Base-by-base conservation (phyloP, 805 yeast species). In the Pichia paraexigua region DNA sequence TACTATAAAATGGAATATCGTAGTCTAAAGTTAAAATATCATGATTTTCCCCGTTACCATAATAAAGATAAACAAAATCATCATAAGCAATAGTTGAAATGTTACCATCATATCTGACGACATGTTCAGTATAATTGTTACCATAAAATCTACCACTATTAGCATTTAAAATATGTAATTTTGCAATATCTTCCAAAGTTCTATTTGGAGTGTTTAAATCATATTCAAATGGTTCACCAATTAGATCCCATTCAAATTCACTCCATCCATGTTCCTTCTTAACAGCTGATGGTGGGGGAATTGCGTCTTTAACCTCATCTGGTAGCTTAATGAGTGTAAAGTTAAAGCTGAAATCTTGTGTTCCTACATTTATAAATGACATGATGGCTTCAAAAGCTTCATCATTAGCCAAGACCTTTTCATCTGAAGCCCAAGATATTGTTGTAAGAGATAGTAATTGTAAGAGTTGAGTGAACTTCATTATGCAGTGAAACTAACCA, bases 111-210 rank as follows among this genome's bases (percentile, higher is more conserved):
- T 28, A 45, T 4, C 20, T 45, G 9, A 24, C 24, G 18, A 5
- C 8, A 30, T 30, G 41, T 24, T n/a, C 27, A 22, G 47, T 39
- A 25, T 30, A 45, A 12, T 45, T 39, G 41, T 30, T 35, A 7
- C 47, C 47, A 17, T 13, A 35, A 39, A 45, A 45, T 24, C 13
- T 45, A 18, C 47, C 47, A 25, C 47, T 45, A 20, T 45, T 45
- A 12, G 47, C n/a, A 35, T 45, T 45, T 18, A 45, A 15, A n/a
- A 45, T 13, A 22, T 45, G 47, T 18, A 45, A 25, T 21, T 45
- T 45, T 9, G 47, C 47, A 18, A 45, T 21, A 18, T 45, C 47
- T 13, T 35, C 39, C 10, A 35, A 35, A 7, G 39, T 35, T 35
- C 39, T 35, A n/a, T 35, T 35, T 4, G 18, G 39, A n/a, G 10